These are phyloP conservation scores for Candida yuanshanica DNA, from an alignment of 805 yeast genomes.

Conservation along the genomic window DNA sequence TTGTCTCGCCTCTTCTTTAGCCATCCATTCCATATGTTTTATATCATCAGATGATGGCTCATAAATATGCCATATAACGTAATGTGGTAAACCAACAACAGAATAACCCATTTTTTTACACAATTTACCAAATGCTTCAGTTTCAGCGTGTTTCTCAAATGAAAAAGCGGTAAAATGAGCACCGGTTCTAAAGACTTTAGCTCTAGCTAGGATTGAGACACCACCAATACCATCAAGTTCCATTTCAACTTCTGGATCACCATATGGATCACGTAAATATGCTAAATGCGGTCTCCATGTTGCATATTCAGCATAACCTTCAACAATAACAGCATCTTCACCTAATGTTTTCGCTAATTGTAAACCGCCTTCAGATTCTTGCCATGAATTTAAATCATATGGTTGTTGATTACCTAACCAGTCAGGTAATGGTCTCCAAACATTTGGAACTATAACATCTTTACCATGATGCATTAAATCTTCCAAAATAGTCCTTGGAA, in stretches of 20 bases:
- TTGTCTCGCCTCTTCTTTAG: slow-evolving; percentile 67
- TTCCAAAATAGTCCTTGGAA: slow-evolving; percentile 79
- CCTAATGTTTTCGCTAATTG: slow-evolving; percentile 70
- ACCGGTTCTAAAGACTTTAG: slow-evolving; percentile 83
- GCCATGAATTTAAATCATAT: slow-evolving; percentile 82
- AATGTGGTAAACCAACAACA: slow-evolving; percentile 92
- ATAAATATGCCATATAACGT: slow-evolving; percentile 94
- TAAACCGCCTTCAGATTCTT: slow-evolving; percentile 75
- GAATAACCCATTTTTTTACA: slow-evolving; percentile 79
- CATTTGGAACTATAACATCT: slow-evolving; percentile 93
- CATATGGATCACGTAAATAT: slow-evolving; percentile 89
- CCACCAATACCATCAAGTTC: slow-evolving; percentile 97
- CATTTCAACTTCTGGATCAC: slow-evolving; percentile 91
- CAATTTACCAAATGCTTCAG: slow-evolving; percentile 95
- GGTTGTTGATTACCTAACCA: slow-evolving; percentile 86
- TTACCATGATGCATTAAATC: slow-evolving; percentile 89
- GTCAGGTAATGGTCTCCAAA: slow-evolving; percentile 87
- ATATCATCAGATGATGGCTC: slow-evolving; percentile 94
- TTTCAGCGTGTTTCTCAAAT: slow-evolving; percentile 93
- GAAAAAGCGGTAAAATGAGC: slow-evolving; percentile 96
- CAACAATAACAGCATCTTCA: slow-evolving; percentile 95
- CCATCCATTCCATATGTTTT: slow-evolving; percentile 88
- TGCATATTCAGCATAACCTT: slow-evolving; percentile 94
- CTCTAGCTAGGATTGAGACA: slow-evolving; percentile 86
- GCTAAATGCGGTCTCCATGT: slow-evolving; percentile 99